Evolutionary conservation across 768 basidiomycete genomes (phyloP).

Genomic region (Termitomyces sp.): DNA sequence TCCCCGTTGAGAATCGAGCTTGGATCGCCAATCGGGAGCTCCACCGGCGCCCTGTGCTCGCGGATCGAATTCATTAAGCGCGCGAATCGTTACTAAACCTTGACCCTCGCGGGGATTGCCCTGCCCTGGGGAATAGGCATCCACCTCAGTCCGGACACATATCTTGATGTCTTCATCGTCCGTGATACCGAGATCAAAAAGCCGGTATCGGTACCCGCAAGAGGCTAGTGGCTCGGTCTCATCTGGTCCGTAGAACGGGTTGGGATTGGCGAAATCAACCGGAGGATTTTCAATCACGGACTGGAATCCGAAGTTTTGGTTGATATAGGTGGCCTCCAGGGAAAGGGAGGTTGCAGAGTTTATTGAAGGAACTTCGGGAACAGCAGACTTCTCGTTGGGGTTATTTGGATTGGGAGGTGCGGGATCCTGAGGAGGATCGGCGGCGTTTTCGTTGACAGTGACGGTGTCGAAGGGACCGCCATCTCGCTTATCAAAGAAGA

Average conservation of each 20-base stretch:
- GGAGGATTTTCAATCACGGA: slow-evolving; percentile 74
- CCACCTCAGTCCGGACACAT: slow-evolving; percentile 94
- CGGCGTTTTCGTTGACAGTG: slow-evolving; percentile 98
- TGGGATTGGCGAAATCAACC: slow-evolving; percentile 79
- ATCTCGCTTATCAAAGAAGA: slow-evolving; percentile 97
- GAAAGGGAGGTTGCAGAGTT: slow-evolving; percentile 93
- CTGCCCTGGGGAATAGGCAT: slow-evolving; percentile 73
- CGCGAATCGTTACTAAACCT: slow-evolving; percentile 86
- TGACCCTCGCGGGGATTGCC: slow-evolving; percentile 66
- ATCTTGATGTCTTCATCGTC: slow-evolving; percentile 92
- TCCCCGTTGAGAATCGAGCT: slow-evolving; percentile 93
- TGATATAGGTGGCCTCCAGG: slow-evolving; percentile 97
- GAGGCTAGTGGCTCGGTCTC: slow-evolving; percentile 95
- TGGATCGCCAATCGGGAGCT: slow-evolving; percentile 98
- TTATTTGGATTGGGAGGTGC: slow-evolving; percentile 77
- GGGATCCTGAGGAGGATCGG: slow-evolving; percentile 88
- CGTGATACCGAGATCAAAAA: slow-evolving; percentile 88
- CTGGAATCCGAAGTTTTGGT: slow-evolving; percentile 98
- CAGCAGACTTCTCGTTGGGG: slow-evolving; percentile 59
- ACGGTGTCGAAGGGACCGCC: slow-evolving; percentile 97
- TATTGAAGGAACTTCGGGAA: slow-evolving; percentile 76
- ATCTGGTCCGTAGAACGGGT: slow-evolving; percentile 93
- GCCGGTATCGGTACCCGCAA: slow-evolving; percentile 94
- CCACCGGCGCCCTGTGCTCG: slow-evolving; percentile 88
- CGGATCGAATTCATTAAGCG: slow-evolving; percentile 96